Evolutionary conservation across 257 asterid genomes (phyloP).

Genomic region (Gardenia jasminoides): DNA sequence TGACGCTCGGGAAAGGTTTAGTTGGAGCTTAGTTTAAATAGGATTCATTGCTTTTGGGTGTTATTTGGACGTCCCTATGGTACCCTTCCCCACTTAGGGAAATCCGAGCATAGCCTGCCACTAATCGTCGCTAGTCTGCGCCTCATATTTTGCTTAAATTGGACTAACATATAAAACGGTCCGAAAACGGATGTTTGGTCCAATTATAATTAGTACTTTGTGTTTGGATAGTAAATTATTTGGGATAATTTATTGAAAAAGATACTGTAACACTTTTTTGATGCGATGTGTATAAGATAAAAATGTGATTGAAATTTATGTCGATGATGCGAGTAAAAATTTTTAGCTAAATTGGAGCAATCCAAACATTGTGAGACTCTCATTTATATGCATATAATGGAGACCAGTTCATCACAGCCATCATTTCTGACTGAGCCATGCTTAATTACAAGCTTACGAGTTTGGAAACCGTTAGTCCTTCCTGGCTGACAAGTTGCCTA

Average conservation of each 20-base stretch:
- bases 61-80: not conserved
- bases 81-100: not conserved
- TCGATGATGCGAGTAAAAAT: too few species aligned
- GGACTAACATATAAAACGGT: not conserved
- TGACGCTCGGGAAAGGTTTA: too few species aligned
- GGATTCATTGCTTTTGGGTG: not conserved
- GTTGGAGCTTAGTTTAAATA: not conserved
- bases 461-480: not conserved
- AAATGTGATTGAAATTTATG: too few species aligned
- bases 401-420: not conserved
- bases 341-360: too few species aligned
- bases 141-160: slow-evolving; percentile 1
- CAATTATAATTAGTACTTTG: too few species aligned
- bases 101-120: not conserved
- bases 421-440: not conserved
- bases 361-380: too few species aligned
- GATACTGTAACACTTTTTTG: too few species aligned
- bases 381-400: not conserved
- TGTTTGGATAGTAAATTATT: too few species aligned
- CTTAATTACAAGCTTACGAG: not conserved
- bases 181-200: not conserved
- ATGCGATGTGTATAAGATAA: too few species aligned
- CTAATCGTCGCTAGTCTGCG: not conserved
- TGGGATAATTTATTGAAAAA: too few species aligned
- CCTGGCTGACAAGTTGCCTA: not conserved